A percentile compares a stretch with the other conserved stretches of the same genome.
Conservation (phyloP, 164 flowering plant genomes). For the Cinnamomum micranthum region DNA sequence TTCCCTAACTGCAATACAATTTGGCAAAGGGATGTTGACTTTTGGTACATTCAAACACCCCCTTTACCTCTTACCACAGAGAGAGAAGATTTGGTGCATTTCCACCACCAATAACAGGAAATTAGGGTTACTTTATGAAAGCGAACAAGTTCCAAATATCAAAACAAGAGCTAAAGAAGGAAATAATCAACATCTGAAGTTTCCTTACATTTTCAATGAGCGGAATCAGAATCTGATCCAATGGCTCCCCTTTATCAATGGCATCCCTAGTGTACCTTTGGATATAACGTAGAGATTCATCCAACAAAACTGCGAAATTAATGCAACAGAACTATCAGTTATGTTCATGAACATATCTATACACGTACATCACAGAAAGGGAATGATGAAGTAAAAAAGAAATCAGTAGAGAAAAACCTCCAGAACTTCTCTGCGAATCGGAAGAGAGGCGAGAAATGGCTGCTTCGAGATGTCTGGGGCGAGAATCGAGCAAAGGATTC, state of each 20-base stretch:
- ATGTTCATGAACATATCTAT: not conserved
- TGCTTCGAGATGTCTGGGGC: conserved; percentile 50
- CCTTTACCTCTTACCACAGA: too few relatives aligned
- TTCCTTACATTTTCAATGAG: conserved; percentile 52
- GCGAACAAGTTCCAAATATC: not conserved
- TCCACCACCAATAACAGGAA: not conserved
- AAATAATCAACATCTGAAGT: not conserved
- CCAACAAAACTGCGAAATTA: conserved; percentile 42
- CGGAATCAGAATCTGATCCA: conserved; percentile 60
- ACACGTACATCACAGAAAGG: not conserved
- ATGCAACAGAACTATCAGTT: not conserved
- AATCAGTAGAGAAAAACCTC: conserved; percentile 16
- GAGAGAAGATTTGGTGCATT: not conserved
- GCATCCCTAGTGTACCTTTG: conserved; percentile 49
- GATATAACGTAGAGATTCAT: conserved; percentile 55
- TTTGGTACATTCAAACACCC: too few relatives aligned
- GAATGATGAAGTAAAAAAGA: not conserved
- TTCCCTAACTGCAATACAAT: too few relatives aligned
- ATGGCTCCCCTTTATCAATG: conserved; percentile 29
- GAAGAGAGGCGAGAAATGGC: conserved; percentile 47
- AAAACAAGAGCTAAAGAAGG: not conserved
- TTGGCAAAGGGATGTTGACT: too few relatives aligned
- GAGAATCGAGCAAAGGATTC: conserved; percentile 45
- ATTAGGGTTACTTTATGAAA: too few relatives aligned
- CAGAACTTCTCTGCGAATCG: conserved; percentile 20